Base-by-base conservation (phyloP, 2,329 filamentous ascomycete species). In the Pseudogymnoascus sp. region DNA sequence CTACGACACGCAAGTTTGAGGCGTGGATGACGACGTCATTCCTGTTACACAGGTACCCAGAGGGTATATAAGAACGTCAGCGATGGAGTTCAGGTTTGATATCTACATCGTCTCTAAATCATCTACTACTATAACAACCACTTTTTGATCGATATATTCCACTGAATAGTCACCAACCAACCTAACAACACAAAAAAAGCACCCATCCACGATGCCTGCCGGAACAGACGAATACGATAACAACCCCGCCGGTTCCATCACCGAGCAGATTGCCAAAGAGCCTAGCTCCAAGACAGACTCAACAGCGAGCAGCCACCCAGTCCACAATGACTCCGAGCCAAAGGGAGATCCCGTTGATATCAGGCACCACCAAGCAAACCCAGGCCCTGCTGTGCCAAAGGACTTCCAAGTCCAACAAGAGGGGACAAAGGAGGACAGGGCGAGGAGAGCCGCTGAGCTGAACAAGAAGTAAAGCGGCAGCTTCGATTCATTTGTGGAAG, bases 351-450 rank as follows among this genome's bases (percentile, higher is more conserved):
- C 77, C 31, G 77, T 80, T 53, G 73, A 79, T 26, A 80, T 84
- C 70, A 76, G 78, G 62, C 77, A 82, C 36, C 79, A 82, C 71
- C 73, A 80, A 63, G 84, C 84, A 17, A 77, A 82, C 61, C 85
- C 84, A 11, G 85, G 85, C 35, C 85, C 85, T 15, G 84, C 77
- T 28, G 69, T 85, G 26, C 77, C 82, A 17, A 74, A 83, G 66
- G 78, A 81, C 65, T 80, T 85, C 76, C 79, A 80, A 15, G 75
- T 75, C 35, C 72, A 81, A 61, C 73, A 82, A 73, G 83, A 87
- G 76, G 85, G 84, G 15, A 84, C 82, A 64, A 88, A 87, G 76
- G 87, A 89, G 73, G 88, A 91, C 71, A 82, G 87, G 62, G 78
- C 81, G 70, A 85, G 82, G 11, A 86, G 84, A 74, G 86, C 85